Evolutionary conservation across 345 rosid genomes (phyloP), one percentile per base, ranked within the genome.

Genomic region (Anastatica hierochuntica): DNA sequence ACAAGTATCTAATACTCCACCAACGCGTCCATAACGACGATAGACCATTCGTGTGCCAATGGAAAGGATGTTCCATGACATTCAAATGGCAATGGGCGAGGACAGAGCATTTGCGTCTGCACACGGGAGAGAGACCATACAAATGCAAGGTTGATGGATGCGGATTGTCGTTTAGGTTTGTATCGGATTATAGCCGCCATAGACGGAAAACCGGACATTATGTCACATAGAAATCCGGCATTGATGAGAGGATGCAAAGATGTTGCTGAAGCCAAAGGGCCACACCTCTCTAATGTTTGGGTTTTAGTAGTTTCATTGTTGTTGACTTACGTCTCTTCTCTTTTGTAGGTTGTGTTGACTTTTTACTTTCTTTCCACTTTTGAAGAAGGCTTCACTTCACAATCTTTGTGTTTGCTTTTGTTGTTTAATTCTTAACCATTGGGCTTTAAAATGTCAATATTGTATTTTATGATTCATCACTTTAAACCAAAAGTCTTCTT

Each of bases 21-120:
- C 90, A 81, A 47, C 88, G 95, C 4, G 99, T 92, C 40, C 99
- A 92, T 10, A 90, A 80, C 17, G 95, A 88, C 54, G 82, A 81
- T 5, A 71, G 95, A 68, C 99, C 99, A 9, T 80, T 83, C 36
- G 76, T 65, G 58, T 92, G 99, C 63, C 80, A 90, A 0, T 92
- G 94, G 97, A 61, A 88, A 63, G 98, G 87, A 16, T 92, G 98
- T 53, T 37, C 76, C n/a, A 80, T 78, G 95, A 72, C 90, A 5
- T 92, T 92, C 78, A 88, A 92, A 76, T 92, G 98, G 98, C 94
- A 88, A 5, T 92, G 98, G 98, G 98, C 98, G 10, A 83, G 98
- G 78, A 92, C 94, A 0, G 99, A 92, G 76, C 99, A 92, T 72
- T 72, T 88, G 43, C 75, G 99, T 44, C 80, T 92, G 56, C 99